These are phyloP conservation scores for Plasmodium reichenowi DNA, from an alignment of 169 alveolate genomes.

Conservation along the genomic window DNA sequence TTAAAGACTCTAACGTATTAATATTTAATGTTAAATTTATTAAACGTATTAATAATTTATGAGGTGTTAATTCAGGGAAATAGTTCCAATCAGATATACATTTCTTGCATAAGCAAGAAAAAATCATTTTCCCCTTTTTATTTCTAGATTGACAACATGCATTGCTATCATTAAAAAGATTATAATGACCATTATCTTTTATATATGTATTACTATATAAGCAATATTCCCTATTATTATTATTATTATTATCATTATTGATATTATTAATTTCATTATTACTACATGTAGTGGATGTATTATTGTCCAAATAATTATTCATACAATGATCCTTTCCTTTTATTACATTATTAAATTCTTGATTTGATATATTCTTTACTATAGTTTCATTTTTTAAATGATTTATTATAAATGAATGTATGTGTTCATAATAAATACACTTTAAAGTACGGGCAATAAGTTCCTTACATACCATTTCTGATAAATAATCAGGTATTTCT, in stretches of 20 bases:
- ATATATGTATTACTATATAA: neutral
- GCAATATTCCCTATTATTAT: neutral
- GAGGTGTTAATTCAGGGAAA: slow-evolving; percentile 67
- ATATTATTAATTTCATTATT: neutral
- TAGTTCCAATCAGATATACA: slow-evolving; percentile 42
- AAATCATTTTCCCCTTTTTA: neutral
- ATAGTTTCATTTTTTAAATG: slow-evolving; percentile 19
- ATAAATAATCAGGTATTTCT: slow-evolving; percentile 23
- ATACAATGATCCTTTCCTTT: neutral
- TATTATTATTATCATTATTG: neutral
- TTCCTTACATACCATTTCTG: slow-evolving; percentile 46
- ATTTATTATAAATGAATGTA: slow-evolving; percentile 68
- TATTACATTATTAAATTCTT: too few species aligned
- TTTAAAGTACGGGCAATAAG: slow-evolving; percentile 47
- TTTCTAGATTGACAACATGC: neutral
- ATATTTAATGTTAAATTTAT: slow-evolving; percentile 69
- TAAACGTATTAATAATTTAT: slow-evolving; percentile 48
- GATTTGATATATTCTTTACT: too few species aligned
- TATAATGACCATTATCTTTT: neutral
- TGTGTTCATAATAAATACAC: slow-evolving; percentile 79
- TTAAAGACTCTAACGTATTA: slow-evolving; percentile 12
- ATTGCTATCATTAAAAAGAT: neutral
- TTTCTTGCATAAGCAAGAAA: slow-evolving; percentile 49
- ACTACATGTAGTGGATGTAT: neutral
- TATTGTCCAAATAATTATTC: neutral